Percentiles rank a stretch among this genome's conserved stretches.
Evolutionary conservation across 2,329 filamentous ascomycete genomes (phyloP).

Genomic region (Tolypocladium amazonense): DNA sequence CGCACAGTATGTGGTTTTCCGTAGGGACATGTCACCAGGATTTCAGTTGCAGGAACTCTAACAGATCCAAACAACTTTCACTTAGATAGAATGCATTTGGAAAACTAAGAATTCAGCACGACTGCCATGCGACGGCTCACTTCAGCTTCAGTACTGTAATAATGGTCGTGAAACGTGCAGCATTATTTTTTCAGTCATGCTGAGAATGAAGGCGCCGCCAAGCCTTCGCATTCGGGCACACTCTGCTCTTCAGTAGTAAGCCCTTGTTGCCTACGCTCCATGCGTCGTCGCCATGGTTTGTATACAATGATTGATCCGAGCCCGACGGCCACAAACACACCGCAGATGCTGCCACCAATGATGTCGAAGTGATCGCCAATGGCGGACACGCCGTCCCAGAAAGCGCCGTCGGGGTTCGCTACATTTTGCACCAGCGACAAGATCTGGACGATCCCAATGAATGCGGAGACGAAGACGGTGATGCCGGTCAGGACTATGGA

Average conservation of each 20-base stretch:
- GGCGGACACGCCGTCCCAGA: conserved; percentile 79
- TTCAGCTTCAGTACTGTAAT: too few relatives aligned
- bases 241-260: conserved; percentile 3
- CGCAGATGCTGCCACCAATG: conserved; percentile 79
- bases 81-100: too few relatives aligned
- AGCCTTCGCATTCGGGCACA: not conserved
- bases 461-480: conserved; percentile 72
- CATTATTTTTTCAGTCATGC: too few relatives aligned
- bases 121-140: too few relatives aligned
- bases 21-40: too few relatives aligned
- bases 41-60: too few relatives aligned
- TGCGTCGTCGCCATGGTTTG: conserved; percentile 59
- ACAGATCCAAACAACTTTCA: too few relatives aligned
- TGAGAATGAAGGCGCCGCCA: not conserved
- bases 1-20: too few relatives aligned
- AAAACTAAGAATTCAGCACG: too few relatives aligned
- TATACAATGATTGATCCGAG: conserved; percentile 65
- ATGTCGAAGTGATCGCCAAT: conserved; percentile 76
- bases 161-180: too few relatives aligned
- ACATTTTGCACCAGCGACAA: conserved; percentile 70
- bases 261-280: conserved; percentile 17
- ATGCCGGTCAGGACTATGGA: conserved; percentile 77
- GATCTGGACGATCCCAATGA: conserved; percentile 79
- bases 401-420: conserved; percentile 59
- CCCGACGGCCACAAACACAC: conserved; percentile 70